Evolutionary conservation across 139 green algal genomes (phyloP), one percentile per base, ranked within the genome.

Genomic region (Coelastrella sp.): DNA sequence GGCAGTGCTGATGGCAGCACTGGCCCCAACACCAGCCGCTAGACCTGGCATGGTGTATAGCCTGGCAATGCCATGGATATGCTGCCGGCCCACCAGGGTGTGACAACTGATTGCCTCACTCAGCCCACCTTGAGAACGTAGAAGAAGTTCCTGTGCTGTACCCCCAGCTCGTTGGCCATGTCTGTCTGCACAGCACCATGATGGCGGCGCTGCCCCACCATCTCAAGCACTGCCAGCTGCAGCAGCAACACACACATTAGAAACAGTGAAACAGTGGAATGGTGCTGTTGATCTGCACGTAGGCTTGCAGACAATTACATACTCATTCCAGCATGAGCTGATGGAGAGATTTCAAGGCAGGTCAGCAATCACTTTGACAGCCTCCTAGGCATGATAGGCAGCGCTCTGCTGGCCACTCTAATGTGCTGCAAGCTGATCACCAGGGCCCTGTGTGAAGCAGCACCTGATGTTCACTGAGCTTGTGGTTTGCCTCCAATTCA

Each of bases 131-230:
- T 96, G 17, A 96, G 84, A 7, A 97, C 91, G 74, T 96, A 97
- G 78, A 93, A 95, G 84, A 95, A 97, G 91, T 97, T 97, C 60
- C 94, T 86, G 84, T 93, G 91, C 27, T 92, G 90, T 0, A 95
- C 59, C 7, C 87, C 89, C 79, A 96, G 70, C 3, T 66, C 27
- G 35, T 87, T 78, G 27, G 93, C 89, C 68, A 97, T 75, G 65
- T 96, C 92, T 49, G 73, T 91, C 83, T 96, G 94, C 73, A 96
- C 90, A 74, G 80, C 87, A 49, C 95, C 95, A 3, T 73, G 81
- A 20, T 76, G 27, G 15, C 95, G 89, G 8, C 90, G 75, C 24
- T 87, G 84, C 17, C 87, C 94, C 9, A 95, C 78, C 24, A 85
- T 74, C 49, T 90, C 90, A 66, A 96, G 91, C 49, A 89, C 83